Evolutionary conservation across 768 basidiomycete genomes (phyloP), one percentile per base, ranked within the genome.

Genomic region (Trametes sanguinea): DNA sequence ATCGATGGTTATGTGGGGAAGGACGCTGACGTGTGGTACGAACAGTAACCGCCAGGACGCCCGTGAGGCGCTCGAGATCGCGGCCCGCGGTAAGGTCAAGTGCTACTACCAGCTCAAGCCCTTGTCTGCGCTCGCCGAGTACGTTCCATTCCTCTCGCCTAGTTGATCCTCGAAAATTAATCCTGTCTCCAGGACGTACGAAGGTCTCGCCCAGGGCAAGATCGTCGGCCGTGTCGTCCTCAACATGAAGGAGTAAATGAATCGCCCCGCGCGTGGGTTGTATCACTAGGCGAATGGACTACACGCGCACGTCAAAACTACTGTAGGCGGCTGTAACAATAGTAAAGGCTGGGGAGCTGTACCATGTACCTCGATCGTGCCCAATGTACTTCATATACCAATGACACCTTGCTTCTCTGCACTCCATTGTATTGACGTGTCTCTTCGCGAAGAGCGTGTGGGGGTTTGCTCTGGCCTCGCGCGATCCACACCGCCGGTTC

Each of bases 41-140:
- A 77, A 81, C 13, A 86, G 90, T 1, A 93, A 92, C 74, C 84
- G 90, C 42, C 92, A 94, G 73, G 94, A 95, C 69, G 86, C 92
- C 2, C 73, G 82, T 9, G 94, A 96, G 73, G 90, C 94, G 0
- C 75, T 95, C 46, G 82, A 85, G 2, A 86, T 95, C 51, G 93
- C 92, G 1, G 81, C 86, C 0, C 70, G 77, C 37, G 91, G 90
- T 13, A 83, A 83, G 54, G 88, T 93, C 56, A 88, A 85, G 71
- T 85, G 85, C 60, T 78, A 78, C 65, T 88, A 78, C 65, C 72
- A 65, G 44, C 51, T 76, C 51, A 81, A 76, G 71, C 77, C 76
- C 0, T 75, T 92, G 39, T 67, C 74, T 0, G 81, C 85, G 3
- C 80, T 92, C 45, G 72, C 78, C 39, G 73, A 78, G 82, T 86